These are phyloP conservation scores for Raddia guianensis DNA, from an alignment of 176 grass and related monocot species.

Conservation along the genomic window DNA sequence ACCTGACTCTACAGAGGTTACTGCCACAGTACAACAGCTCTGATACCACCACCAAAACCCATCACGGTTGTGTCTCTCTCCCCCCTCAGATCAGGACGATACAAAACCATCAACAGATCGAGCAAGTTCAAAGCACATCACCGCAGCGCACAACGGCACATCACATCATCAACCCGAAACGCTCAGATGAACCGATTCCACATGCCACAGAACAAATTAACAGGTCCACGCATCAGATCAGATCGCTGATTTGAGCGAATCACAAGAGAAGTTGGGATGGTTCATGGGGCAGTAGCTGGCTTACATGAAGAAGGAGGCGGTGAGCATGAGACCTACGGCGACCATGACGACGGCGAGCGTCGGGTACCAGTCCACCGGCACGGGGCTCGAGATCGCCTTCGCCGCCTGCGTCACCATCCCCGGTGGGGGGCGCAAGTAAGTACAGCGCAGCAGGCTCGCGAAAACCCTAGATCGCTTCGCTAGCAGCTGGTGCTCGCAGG, in stretches of 20 bases:
- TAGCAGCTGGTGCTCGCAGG: background rate
- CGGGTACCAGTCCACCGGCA: constrained; percentile 86
- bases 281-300: background rate
- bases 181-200: constrained; percentile 2
- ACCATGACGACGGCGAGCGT: constrained; percentile 70
- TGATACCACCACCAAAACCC: background rate
- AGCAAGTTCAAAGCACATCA: background rate
- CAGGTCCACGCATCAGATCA: background rate
- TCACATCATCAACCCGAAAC: background rate
- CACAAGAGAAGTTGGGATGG: background rate
- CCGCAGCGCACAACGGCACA: background rate
- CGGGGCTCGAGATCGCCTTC: constrained; percentile 89
- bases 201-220: background rate
- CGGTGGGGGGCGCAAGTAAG: background rate
- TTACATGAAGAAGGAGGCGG: constrained; percentile 96
- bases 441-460: background rate
- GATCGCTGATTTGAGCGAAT: background rate
- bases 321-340: constrained; percentile 70
- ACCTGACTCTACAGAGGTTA: background rate
- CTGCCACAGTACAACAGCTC: background rate
- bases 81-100: background rate
- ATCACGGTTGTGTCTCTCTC: accelerated
- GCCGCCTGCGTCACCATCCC: constrained; percentile 53
- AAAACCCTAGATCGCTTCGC: background rate
- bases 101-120: background rate